Percentiles rank a stretch among this genome's conserved stretches.
These are phyloP conservation scores for Candida piceae DNA, from an alignment of 805 yeast genomes.

Conservation along the genomic window DNA sequence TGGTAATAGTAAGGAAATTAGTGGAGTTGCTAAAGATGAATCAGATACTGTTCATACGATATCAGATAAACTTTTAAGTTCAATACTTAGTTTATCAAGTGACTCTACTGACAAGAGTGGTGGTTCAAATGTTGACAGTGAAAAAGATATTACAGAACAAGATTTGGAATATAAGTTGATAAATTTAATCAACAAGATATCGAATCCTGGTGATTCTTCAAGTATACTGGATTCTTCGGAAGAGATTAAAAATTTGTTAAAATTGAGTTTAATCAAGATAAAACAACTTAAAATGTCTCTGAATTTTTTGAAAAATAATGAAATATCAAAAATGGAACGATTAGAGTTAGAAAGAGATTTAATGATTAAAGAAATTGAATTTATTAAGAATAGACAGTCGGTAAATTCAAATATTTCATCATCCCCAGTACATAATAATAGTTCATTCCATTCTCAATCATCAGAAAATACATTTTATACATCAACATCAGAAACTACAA, in stretches of 20 bases:
- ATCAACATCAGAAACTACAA: background rate
- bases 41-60: background rate
- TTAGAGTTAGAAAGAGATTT: conserved; percentile 22
- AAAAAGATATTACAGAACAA: conserved; percentile 20
- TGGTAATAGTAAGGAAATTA: too few relatives aligned
- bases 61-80: conserved; percentile 7
- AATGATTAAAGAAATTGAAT: conserved; percentile 20
- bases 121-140: conserved; percentile 4
- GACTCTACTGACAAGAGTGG: conserved; percentile 6
- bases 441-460: background rate
- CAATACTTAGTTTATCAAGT: conserved; percentile 5
- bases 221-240: conserved; percentile 1
- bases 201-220: conserved; percentile 1
- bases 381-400: conserved; percentile 17
- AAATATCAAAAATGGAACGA: conserved; percentile 16
- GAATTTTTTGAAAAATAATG: conserved; percentile 14
- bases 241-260: conserved; percentile 11
- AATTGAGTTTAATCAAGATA: conserved; percentile 15
- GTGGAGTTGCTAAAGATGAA: background rate
- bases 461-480: background rate
- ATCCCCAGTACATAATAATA: background rate
- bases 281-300: conserved; percentile 14
- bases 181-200: conserved; percentile 8
- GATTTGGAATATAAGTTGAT: conserved; percentile 19
- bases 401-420: too few relatives aligned